Conservation (phyloP, 495 filamentous ascomycete species). For the Podospora didyma region DNA sequence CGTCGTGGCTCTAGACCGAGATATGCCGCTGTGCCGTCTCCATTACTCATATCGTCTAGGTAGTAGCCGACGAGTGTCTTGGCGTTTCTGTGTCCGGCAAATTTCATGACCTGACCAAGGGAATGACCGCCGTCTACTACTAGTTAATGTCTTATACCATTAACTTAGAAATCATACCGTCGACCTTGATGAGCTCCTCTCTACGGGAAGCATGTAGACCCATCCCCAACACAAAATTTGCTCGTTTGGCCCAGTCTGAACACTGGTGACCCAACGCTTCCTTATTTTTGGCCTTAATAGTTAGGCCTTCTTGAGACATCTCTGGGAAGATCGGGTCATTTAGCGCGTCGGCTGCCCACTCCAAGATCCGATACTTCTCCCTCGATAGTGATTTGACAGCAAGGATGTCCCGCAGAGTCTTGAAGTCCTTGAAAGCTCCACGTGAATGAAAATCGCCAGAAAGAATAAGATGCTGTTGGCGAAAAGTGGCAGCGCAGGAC, state of each 20-base stretch:
- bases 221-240: not conserved
- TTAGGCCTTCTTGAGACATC: not conserved
- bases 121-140: not conserved
- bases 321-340: not conserved
- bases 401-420: no score
- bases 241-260: not conserved
- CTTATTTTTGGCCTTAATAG: not conserved
- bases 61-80: conserved; percentile 1
- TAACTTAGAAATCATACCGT: not conserved
- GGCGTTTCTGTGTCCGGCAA: not conserved
- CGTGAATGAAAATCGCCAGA: no score
- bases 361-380: no score
- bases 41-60: conserved; percentile 5
- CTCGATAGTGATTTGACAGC: no score
- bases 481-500: no score
- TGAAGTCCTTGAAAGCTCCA: not conserved
- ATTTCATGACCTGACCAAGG: not conserved
- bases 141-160: not conserved
- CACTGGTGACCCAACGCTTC: not conserved
- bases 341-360: not conserved
- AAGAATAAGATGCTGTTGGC: no score
- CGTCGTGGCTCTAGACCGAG: conserved; percentile 1
- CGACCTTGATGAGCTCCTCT: not conserved
- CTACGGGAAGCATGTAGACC: not conserved
- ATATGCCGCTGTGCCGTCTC: not conserved